phyloP scores from a whole-genome alignment of 192 early-diverging fungal species.

The Backusella tarrabulga region DNA sequence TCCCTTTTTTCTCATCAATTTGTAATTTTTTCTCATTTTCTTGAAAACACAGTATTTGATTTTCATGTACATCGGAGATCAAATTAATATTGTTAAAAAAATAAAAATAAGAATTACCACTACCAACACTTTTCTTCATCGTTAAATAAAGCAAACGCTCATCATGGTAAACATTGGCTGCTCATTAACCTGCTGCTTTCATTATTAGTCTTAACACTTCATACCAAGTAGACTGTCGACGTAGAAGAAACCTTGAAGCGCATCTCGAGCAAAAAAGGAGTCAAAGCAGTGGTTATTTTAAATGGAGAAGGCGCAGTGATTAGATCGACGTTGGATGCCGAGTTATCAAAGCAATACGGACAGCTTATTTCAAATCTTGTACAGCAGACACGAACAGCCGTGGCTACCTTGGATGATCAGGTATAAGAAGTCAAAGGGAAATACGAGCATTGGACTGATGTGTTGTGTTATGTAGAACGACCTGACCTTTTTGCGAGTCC shows the following conservation, averaged over 20 bases:
- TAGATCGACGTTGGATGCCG: slow-evolving; percentile 80
- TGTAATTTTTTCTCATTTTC: no score
- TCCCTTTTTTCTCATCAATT: no score
- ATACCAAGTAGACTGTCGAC: slow-evolving; percentile 11
- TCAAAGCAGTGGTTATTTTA: slow-evolving; percentile 88
- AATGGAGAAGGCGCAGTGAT: slow-evolving; percentile 92
- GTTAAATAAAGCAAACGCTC: neutral
- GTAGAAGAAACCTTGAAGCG: slow-evolving; percentile 94
- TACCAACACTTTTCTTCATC: neutral
- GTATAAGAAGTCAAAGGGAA: slow-evolving; percentile 36
- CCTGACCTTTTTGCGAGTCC: slow-evolving; percentile 88
- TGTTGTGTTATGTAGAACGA: slow-evolving; percentile 66
- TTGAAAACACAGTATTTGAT: no score
- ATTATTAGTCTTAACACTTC: neutral
- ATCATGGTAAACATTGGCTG: slow-evolving; percentile 3
- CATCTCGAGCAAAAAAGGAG: slow-evolving; percentile 84
- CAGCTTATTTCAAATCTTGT: slow-evolving; percentile 83
- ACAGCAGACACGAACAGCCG: slow-evolving; percentile 69
- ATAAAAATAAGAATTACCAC: neutral
- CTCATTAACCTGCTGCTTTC: neutral
- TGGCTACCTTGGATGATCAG: slow-evolving; percentile 82
- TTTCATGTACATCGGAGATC: neutral
- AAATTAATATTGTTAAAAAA: neutral
- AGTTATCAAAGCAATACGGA: slow-evolving; percentile 79
- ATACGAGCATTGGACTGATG: neutral